These are phyloP conservation scores for Triticum dicoccoides DNA, from an alignment of 176 grass and related monocot genomes.

Conservation along the genomic window DNA sequence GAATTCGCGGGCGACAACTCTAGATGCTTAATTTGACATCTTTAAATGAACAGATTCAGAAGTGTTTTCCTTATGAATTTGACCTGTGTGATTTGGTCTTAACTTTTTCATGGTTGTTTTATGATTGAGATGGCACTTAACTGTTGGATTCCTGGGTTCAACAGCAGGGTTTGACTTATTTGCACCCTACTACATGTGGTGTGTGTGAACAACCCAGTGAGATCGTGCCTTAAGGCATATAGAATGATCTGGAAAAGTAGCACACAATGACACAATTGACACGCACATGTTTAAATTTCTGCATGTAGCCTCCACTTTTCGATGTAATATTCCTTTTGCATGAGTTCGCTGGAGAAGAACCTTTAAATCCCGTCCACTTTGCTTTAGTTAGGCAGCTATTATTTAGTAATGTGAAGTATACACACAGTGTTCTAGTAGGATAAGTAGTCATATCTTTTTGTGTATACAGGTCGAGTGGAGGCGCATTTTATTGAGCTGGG, in stretches of 20 bases:
- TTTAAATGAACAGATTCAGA: slow-evolving; percentile 1
- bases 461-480: slow-evolving; percentile 57
- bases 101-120: slow-evolving; percentile 14
- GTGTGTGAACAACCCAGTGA: slow-evolving; percentile 28
- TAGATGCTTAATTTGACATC: slow-evolving; percentile 21
- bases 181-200: not conserved
- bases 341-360: slow-evolving; percentile 31
- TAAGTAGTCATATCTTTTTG: slow-evolving; percentile 6
- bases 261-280: not conserved
- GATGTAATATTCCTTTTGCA: slow-evolving; percentile 36
- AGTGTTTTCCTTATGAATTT: slow-evolving; percentile 18
- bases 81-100: slow-evolving; percentile 13
- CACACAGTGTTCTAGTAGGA: not conserved
- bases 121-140: slow-evolving; percentile 27
- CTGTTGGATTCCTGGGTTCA: slow-evolving; percentile 35
- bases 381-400: slow-evolving; percentile 39
- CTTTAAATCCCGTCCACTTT: slow-evolving; percentile 25
- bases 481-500: slow-evolving; percentile 38
- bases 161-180: slow-evolving; percentile 29
- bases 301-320: slow-evolving; percentile 13
- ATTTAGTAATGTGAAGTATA: slow-evolving; percentile 20
- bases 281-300: slow-evolving; percentile 24
- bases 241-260: slow-evolving; percentile 25
- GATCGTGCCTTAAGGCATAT: slow-evolving; percentile 19
- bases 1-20: not conserved